Base-by-base conservation (phyloP, 352 stramenopile species). In the Plasmopara muralis region DNA sequence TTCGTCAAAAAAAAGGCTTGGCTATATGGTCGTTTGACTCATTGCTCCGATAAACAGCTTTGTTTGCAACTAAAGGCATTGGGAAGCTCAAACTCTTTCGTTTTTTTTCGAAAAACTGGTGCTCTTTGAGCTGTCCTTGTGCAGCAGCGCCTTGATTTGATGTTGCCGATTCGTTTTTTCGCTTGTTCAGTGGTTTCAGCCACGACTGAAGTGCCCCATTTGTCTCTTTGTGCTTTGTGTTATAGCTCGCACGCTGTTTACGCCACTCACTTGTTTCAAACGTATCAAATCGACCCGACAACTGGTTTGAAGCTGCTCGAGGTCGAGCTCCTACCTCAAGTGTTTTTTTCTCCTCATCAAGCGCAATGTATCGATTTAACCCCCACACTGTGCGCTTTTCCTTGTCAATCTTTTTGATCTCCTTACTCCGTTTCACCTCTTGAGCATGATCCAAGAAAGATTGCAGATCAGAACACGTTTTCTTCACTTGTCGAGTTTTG, bases 391-490 rank as follows among this genome's bases (percentile, higher is more conserved):
- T 42, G 9, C 47, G 51, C 34, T 68, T 70, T 39, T 72, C 54
- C 47, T 63, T 35, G n/a, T 62, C 57, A 13, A 76, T 57, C 9
- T 59, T 38, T 10, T 68, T 48, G 9, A 72, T 53, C n/a, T 62
- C 52, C 12, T 66, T 46, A 2, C 5, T 16, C 6, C 14, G 52
- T 18, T 74, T 57, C 25, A 50, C 59, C 57, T 75, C 55, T 13
- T 74, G 50, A 18, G 66, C 53, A 43, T 72, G 57, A 33, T 64
- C 47, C 12, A 74, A 15, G 20, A 66, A 76, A 39, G 61, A 61
- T 6, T 47, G 39, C 18, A 74, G 33, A 43, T 59, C 44, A 40
- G 63, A 55, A 28, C 49, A 30, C 30, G 30, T 60, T 28, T 28
- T 55, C 31, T 63, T 63, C 40, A 69, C 71, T 4, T 18, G 20